Conservation (phyloP, 495 filamentous ascomycete species). For the Hamigera avellanea region DNA sequence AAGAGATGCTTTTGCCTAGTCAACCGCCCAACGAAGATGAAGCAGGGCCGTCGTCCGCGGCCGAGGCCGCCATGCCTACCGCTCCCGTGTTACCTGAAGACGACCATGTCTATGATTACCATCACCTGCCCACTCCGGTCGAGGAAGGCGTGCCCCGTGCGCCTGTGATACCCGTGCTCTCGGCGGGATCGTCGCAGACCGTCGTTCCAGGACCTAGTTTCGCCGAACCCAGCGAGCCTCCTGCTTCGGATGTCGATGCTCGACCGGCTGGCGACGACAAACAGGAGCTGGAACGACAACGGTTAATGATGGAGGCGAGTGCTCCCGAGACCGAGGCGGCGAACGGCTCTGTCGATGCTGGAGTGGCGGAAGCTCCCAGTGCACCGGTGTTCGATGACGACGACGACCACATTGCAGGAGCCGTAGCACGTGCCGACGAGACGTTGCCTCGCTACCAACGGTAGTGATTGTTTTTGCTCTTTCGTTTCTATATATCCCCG, state of each 20-base stretch:
- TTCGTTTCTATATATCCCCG: slow-evolving; percentile 7
- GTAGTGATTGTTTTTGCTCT: slow-evolving; percentile 10
- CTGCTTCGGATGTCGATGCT: slow-evolving; percentile 6
- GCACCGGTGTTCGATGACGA: slow-evolving; percentile 59
- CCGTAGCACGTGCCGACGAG: slow-evolving; percentile 31
- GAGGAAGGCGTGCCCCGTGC: slow-evolving; percentile 17
- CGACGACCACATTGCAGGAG: slow-evolving; percentile 33
- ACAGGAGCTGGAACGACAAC: slow-evolving; percentile 66
- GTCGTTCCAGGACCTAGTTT: slow-evolving; percentile 12
- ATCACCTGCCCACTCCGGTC: slow-evolving; percentile 19
- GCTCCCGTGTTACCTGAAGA: slow-evolving; percentile 32
- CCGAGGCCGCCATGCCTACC: slow-evolving; percentile 14
- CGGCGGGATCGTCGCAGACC: slow-evolving; percentile 30
- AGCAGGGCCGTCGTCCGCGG: slow-evolving; percentile 34
- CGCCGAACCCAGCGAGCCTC: slow-evolving; percentile 2
- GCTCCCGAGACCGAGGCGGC: slow-evolving; percentile 36
- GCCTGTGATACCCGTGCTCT: slow-evolving; percentile 16
- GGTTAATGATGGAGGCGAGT: slow-evolving; percentile 61
- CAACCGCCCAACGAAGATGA: slow-evolving; percentile 43
- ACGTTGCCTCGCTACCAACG: slow-evolving; percentile 37
- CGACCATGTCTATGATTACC: slow-evolving; percentile 25
- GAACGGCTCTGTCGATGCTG: slow-evolving; percentile 35
- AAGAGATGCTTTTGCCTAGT: slow-evolving; percentile 60
- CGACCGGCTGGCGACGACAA: slow-evolving; percentile 55
- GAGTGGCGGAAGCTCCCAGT: slow-evolving; percentile 33